Evolutionary conservation across 2,329 filamentous ascomycete genomes (phyloP), one percentile per base, ranked within the genome.

Genomic region (Mycosphaerelloides madeirae): DNA sequence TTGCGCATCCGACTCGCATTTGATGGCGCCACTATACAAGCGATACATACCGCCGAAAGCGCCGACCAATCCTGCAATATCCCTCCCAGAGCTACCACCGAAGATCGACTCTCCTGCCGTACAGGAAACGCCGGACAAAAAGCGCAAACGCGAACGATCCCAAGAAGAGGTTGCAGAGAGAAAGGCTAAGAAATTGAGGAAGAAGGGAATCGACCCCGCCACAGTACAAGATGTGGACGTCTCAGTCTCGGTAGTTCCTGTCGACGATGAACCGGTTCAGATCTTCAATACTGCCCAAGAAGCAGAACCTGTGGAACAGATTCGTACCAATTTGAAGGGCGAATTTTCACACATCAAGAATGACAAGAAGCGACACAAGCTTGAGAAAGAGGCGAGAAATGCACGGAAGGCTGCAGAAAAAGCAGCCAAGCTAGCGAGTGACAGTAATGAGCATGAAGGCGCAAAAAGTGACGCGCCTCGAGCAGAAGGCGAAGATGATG

Each of bases 21-120:
- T 25, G 65, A 70, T 46, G 68, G 52, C 65, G 41, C 65, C 67
- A 37, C 66, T 75, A 29, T 72, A 75, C 52, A 64, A 68, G 22
- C 67, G 70, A 41, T 73, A 74, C 54, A 69, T 69, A 32, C 71
- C 73, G 41, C 66, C 69, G 3, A 66, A 61, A 38, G 37, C 57
- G 2, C 28, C 54, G 25, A 25, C 40, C 20, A 19, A 33, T 33
- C 25, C 9, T 14, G 13, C 31, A 6, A 13, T 32, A n/a, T 22
- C 29, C 29, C 15, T 32, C 19, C 9, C 31, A 31, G 22, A 15
- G 7, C 13, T 29, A 15, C 15, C 39, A 35, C 19, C 19, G 8
- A 31, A n/a, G 13, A 15, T 16, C 13, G 9, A 16, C 13, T 14
- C 13, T 20, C 13, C 20, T 16, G 25, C 36, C 29, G 32, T 32